These are phyloP conservation scores for Chlorella sp. DNA, from an alignment of 139 green algal species.

Conservation along the genomic window DNA sequence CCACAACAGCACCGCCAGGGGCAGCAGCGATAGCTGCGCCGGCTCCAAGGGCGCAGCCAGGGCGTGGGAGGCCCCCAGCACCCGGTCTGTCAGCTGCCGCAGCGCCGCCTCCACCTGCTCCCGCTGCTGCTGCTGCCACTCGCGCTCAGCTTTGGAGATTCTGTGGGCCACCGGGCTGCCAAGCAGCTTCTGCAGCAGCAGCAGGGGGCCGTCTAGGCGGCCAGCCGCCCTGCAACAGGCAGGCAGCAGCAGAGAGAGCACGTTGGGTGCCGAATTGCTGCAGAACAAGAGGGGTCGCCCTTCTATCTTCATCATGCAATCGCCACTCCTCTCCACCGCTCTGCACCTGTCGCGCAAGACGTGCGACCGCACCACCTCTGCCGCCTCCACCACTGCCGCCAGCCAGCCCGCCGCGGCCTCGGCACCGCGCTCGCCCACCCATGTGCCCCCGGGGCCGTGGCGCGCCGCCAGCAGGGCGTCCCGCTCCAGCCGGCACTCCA, in stretches of 20 bases:
- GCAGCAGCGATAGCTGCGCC: neutral
- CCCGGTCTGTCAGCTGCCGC: neutral
- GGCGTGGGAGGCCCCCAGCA: no score
- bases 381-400: conserved; percentile 5
- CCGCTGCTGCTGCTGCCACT: neutral
- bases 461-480: neutral
- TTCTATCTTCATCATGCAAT: no score
- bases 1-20: conserved; percentile 61
- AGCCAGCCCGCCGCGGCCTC: conserved; percentile 14
- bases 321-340: no score
- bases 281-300: no score
- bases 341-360: no score
- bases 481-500: neutral
- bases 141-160: no score
- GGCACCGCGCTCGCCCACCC: neutral
- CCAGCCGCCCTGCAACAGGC: no score
- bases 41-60: neutral
- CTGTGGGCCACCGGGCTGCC: no score
- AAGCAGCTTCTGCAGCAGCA: no score
- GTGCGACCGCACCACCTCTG: conserved; percentile 19
- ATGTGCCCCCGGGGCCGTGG: neutral
- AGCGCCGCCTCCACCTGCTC: neutral
- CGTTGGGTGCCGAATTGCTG: no score
- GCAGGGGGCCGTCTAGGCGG: no score
- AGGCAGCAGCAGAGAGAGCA: no score